Evolutionary conservation across 495 filamentous ascomycete genomes (phyloP), one percentile per base, ranked within the genome.

Genomic region (Aspergillus olivimuriae): DNA sequence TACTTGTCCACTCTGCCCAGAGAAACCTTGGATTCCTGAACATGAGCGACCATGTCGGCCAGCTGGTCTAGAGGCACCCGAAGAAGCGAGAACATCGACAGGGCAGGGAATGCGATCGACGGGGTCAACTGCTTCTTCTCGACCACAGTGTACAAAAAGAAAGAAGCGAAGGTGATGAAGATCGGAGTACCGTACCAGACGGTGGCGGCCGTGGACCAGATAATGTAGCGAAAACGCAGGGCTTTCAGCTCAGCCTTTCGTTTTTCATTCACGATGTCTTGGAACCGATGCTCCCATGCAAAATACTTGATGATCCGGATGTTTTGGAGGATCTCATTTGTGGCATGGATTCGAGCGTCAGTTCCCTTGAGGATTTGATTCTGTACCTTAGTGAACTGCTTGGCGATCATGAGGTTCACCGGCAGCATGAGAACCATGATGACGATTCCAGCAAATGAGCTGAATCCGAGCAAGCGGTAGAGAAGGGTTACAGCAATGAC

Each of bases 221-320:
- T 68, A 40, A 95, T 81, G 62, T 95, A 99, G 45, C 89, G 77
- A 17, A 72, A 78, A 23, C 92, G 81, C 50, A 97, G 57, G 21
- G 83, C 80, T 48, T 75, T 78, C 19, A 99, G 70, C 60, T 99
- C 94, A 3, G 75, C 75, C 14, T 72, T 69, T 39, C 94, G 77
- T 59, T 94, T 94, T 60, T 95, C 91, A 47, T 90, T 80, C 12
- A 99, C 88, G 41, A 89, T 81, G 14, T 82, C 78, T 34, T 83
- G 76, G 64, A 94, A 99, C 7, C 94, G 85, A 47, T 86, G 82
- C 62, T 99, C 94, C 94, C 94, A 99, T 2, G 94, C 91, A 61
- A 99, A 99, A 63, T 89, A 99, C 62, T 99, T 99, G 78, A 99
- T 97, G 55, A 99, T 96, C 23, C 94, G 80, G 51, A 99, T 97